Conservation (phyloP, 1,284 basidiomycete species). For the Marasmius sp. region DNA sequence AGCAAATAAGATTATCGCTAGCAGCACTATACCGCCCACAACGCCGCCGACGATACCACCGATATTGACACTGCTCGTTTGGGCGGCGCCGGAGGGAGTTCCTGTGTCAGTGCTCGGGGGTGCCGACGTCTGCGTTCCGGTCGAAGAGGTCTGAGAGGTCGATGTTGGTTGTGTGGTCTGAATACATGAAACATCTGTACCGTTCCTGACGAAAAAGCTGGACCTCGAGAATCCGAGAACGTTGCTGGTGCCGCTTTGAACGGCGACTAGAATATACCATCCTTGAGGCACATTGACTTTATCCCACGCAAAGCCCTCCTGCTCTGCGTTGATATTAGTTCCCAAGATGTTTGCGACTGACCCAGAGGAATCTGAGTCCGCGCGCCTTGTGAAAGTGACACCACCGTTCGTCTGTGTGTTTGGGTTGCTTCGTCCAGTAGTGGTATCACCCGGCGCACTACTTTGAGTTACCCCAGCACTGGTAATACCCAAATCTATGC, state of each 20-base stretch:
- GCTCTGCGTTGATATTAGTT: not conserved
- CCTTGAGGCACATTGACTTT: conserved; percentile 7
- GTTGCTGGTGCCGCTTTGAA: not conserved
- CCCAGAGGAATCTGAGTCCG: not conserved
- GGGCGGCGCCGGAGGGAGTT: not conserved
- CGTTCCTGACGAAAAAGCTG: conserved; percentile 3
- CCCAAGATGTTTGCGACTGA: not conserved
- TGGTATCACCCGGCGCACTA: not conserved
- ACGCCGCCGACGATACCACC: not conserved
- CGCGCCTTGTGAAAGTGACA: not conserved
- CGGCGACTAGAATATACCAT: not conserved
- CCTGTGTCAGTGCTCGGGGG: not conserved
- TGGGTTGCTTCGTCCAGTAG: not conserved
- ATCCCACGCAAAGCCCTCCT: not conserved
- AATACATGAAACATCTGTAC: conserved; percentile 5
- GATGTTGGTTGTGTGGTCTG: not conserved
- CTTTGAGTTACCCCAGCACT: conserved; percentile 28
- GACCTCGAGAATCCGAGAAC: not conserved
- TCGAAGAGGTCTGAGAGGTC: not conserved
- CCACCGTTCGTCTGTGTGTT: not conserved
- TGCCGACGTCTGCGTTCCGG: not conserved
- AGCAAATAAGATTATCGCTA: not conserved
- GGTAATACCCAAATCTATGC: conserved; percentile 32
- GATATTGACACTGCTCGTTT: not conserved
- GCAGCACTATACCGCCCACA: not conserved